These are phyloP conservation scores for Solanum hybrid DNA, from an alignment of 305 asterid species.

Conservation along the genomic window DNA sequence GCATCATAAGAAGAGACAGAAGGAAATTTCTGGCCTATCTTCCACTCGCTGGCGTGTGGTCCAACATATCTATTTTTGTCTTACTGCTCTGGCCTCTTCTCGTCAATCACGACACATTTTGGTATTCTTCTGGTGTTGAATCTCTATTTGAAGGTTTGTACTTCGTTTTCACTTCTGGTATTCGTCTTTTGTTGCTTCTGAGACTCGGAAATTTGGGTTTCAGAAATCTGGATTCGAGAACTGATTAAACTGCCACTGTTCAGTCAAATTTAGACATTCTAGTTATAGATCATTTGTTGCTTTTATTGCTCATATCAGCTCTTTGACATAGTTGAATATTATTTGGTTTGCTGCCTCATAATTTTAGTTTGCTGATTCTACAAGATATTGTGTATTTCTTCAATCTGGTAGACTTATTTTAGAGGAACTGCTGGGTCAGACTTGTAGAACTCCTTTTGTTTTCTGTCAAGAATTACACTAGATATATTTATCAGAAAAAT, in stretches of 20 bases:
- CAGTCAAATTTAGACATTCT: neutral
- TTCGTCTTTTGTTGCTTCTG: neutral
- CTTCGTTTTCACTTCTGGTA: neutral
- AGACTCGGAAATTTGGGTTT: neutral
- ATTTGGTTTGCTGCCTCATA: neutral
- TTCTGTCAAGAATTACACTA: neutral
- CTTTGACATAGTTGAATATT: neutral
- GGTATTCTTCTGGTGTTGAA: neutral
- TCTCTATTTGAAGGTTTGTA: neutral
- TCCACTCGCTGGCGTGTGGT: neutral
- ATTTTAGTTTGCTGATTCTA: neutral
- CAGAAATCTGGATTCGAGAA: neutral
- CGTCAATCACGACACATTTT: neutral
- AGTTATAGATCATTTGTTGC: neutral
- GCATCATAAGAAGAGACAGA: neutral
- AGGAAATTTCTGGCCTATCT: neutral
- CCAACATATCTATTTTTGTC: neutral
- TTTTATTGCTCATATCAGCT: neutral
- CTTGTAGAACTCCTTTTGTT: neutral
- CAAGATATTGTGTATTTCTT: neutral
- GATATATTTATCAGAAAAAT: neutral
- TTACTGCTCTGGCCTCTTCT: neutral
- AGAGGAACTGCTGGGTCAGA: neutral
- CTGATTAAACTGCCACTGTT: neutral
- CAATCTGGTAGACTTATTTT: neutral